phyloP scores from a whole-genome alignment of 2,329 filamentous ascomycete genomes.

The Arthrinium phaeospermum region DNA sequence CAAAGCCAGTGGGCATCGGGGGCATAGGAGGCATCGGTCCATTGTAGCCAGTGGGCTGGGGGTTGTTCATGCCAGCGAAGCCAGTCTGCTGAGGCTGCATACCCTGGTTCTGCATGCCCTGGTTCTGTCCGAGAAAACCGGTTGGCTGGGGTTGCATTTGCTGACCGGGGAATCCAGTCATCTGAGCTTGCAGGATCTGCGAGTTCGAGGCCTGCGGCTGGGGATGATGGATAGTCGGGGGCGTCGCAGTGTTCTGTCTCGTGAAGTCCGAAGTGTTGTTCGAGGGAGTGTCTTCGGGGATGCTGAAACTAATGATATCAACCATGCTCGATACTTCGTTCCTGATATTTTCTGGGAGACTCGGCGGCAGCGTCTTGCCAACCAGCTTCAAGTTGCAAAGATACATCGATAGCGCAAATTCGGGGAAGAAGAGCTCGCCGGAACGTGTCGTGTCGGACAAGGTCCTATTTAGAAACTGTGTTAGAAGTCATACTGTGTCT shows the following conservation, averaged over 20 bases:
- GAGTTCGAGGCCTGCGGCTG: slow-evolving; percentile 77
- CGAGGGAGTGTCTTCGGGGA: slow-evolving; percentile 73
- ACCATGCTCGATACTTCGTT: slow-evolving; percentile 99
- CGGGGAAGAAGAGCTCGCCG: slow-evolving; percentile 93
- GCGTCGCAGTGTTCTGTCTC: slow-evolving; percentile 54
- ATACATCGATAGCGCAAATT: slow-evolving; percentile 98
- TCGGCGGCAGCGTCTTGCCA: slow-evolving; percentile 77
- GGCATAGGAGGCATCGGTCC: slow-evolving; percentile 87
- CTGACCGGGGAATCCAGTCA: slow-evolving; percentile 67
- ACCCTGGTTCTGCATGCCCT: slow-evolving; percentile 49
- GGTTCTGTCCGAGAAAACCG: slow-evolving; percentile 62
- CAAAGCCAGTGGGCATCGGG: slow-evolving; percentile 69
- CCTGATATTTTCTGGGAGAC: slow-evolving; percentile 82
- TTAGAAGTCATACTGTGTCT: slow-evolving; percentile 28
- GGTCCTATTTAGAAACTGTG: slow-evolving; percentile 61
- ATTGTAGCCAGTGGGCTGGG: slow-evolving; percentile 79
- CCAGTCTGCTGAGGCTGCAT: slow-evolving; percentile 69
- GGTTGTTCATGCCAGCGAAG: slow-evolving; percentile 67
- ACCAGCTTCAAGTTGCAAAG: slow-evolving; percentile 93
- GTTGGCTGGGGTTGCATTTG: slow-evolving; percentile 57
- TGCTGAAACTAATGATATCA: slow-evolving; percentile 95
- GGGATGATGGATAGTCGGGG: slow-evolving; percentile 68
- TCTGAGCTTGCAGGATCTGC: slow-evolving; percentile 67
- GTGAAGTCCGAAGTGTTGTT: slow-evolving; percentile 76
- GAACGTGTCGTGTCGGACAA: slow-evolving; percentile 95